phyloP scores from a whole-genome alignment of 163 green algal species.

The Chlamydomonas reinhardtii region DNA sequence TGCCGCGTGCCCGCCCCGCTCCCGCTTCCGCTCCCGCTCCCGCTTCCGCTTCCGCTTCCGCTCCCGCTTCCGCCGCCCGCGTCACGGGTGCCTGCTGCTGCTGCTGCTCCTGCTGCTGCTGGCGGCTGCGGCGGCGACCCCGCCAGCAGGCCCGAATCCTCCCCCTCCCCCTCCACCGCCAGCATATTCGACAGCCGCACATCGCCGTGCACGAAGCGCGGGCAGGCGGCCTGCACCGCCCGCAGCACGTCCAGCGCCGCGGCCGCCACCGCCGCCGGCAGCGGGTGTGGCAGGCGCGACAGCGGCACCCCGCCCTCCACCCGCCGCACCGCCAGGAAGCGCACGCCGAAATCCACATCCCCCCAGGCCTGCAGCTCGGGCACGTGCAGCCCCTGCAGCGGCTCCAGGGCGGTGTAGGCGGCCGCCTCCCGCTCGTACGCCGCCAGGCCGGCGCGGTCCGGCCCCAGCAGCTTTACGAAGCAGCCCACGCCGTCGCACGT shows the following conservation, averaged over 20 bases:
- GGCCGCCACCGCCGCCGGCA: neutral
- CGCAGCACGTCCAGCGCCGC: neutral
- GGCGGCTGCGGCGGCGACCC: no score
- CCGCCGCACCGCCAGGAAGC: neutral
- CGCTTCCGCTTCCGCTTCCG: no score
- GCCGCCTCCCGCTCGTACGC: neutral
- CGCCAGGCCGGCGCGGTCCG: neutral
- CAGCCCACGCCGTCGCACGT: neutral
- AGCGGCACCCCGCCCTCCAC: neutral
- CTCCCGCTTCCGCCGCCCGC: no score
- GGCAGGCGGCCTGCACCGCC: neutral
- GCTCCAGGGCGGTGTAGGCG: neutral
- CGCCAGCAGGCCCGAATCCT: no score
- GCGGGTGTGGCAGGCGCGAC: neutral
- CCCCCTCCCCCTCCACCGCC: neutral
- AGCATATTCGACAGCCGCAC: constrained; percentile 16
- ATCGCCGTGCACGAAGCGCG: constrained; percentile 35
- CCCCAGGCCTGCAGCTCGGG: neutral
- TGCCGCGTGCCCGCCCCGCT: no score
- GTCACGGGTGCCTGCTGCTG: no score
- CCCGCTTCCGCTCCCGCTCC: no score
- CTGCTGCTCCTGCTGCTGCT: no score
- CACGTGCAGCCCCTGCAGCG: neutral
- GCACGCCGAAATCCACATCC: neutral
- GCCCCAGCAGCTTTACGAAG: neutral